Base-by-base conservation (phyloP, 345 rosid species). In the Bretschneidera sinensis region DNA sequence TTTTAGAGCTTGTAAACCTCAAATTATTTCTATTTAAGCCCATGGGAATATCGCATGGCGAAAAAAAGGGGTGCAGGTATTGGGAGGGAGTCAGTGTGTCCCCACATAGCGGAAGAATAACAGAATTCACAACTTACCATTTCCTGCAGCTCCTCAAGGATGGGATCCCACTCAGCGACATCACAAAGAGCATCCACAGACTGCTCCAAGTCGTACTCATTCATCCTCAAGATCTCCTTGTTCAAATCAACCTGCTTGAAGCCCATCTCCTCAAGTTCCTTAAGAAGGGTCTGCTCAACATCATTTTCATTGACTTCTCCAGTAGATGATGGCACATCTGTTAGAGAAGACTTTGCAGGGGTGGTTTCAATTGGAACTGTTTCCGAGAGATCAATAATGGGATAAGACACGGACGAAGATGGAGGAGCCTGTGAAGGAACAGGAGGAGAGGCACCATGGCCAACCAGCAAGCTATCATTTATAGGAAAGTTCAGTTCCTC, bases 261-360 rank as follows among this genome's bases (percentile, higher is more conserved):
- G 49, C 99, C 99, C 99, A 94, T 94, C 53, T 82, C 86, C 67
- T 83, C 91, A 0, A 91, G 92, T 66, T 91, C 96, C 78, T 77
- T 86, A 16, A 91, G 91, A 43, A 91, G 87, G 5, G 62, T 51
- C 63, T 49, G 51, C 85, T 85, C 95, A 39, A 77, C 63, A 17
- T 43, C 69, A 39, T 67, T 68, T 25, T 28, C 72, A 34, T 51
- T 57, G 5, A 45, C 33, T 45, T 55, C 75, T 0, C n/a, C n/a
- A n/a, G n/a, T n/a, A n/a, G n/a, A n/a, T n/a, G n/a, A n/a, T n/a
- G n/a, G n/a, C n/a, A n/a, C n/a, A n/a, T n/a, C n/a, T n/a, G n/a
- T n/a, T n/a, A n/a, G n/a, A n/a, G n/a, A n/a, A n/a, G n/a, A n/a
- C n/a, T n/a, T n/a, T n/a, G n/a, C n/a, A n/a, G n/a, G n/a, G 24